phyloP scores from a whole-genome alignment of 2,329 filamentous ascomycete species.

The Talaromyces sp. region DNA sequence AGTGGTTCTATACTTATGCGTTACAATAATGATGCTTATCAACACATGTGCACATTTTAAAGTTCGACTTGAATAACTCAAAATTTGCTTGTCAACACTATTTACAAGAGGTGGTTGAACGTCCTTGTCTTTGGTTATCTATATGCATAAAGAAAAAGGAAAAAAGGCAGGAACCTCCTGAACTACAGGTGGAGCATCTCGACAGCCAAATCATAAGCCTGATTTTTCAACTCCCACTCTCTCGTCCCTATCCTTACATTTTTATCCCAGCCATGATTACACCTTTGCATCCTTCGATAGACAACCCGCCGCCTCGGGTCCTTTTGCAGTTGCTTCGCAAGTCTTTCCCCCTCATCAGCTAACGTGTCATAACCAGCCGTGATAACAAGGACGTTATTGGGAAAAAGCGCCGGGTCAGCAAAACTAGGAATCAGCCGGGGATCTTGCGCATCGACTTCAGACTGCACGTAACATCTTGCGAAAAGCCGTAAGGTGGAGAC shows the following conservation, averaged over 20 bases:
- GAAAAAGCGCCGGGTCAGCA: background rate
- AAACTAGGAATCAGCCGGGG: slow-evolving; percentile 1
- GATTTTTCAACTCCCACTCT: background rate
- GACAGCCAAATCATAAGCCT: slow-evolving; percentile 7
- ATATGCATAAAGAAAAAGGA: background rate
- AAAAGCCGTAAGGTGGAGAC: slow-evolving; percentile 2
- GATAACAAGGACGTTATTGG: slow-evolving; percentile 2
- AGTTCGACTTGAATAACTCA: no score
- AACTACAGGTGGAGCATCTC: slow-evolving; percentile 2
- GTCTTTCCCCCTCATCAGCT: slow-evolving; percentile 4
- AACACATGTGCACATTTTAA: no score
- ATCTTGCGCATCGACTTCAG: background rate
- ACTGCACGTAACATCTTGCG: background rate
- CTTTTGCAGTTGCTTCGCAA: slow-evolving; percentile 1
- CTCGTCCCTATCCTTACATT: background rate
- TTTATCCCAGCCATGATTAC: slow-evolving; percentile 2
- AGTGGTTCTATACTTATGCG: no score
- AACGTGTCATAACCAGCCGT: slow-evolving; percentile 4
- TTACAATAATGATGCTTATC: no score
- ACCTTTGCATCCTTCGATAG: background rate
- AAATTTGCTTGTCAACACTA: no score
- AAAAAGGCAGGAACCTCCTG: background rate
- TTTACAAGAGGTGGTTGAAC: no score
- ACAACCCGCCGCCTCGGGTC: slow-evolving; percentile 1
- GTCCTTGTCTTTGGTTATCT: background rate